These are phyloP conservation scores for Saccharomycopsis amapae DNA, from an alignment of 805 yeast species.

Conservation along the genomic window DNA sequence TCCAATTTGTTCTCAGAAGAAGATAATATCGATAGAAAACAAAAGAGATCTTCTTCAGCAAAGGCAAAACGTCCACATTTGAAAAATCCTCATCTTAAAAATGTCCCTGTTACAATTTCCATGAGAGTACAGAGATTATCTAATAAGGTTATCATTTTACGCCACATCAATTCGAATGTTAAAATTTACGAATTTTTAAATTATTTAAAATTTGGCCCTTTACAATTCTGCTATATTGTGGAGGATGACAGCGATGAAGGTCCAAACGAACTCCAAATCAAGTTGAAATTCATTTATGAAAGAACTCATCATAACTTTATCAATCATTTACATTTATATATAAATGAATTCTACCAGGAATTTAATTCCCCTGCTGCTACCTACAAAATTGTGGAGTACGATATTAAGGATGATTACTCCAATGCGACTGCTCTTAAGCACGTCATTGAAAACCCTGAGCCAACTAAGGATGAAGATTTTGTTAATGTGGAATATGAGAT, in stretches of 20 bases:
- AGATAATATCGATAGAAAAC: not conserved
- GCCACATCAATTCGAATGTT: slow-evolving; percentile 12
- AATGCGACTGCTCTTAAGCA: slow-evolving; percentile 5
- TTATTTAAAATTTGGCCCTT: slow-evolving; percentile 21
- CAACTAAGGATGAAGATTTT: slow-evolving; percentile 2
- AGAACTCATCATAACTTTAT: slow-evolving; percentile 18
- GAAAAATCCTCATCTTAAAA: slow-evolving; percentile 1
- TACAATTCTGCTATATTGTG: slow-evolving; percentile 17
- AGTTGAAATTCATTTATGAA: slow-evolving; percentile 20
- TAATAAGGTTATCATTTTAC: slow-evolving; percentile 13
- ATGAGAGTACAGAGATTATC: slow-evolving; percentile 6
- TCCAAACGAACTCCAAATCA: slow-evolving; percentile 7
- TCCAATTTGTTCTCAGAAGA: not conserved
- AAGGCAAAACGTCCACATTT: not conserved
- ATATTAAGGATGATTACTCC: slow-evolving; percentile 6
- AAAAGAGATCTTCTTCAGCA: not conserved
- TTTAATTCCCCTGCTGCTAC: slow-evolving; percentile 17
- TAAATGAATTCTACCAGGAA: slow-evolving; percentile 18
- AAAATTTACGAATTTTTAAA: slow-evolving; percentile 18
- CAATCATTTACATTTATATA: slow-evolving; percentile 16
- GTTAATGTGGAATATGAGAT: slow-evolving; percentile 15
- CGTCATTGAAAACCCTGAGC: not conserved
- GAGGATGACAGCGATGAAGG: not conserved
- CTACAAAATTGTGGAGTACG: slow-evolving; percentile 15
- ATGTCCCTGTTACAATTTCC: slow-evolving; percentile 1